Percentiles rank a stretch among this genome's conserved stretches.
These are phyloP conservation scores for Conidiobolus incongruus DNA, from an alignment of 371 early-diverging fungal species.

Conservation along the genomic window DNA sequence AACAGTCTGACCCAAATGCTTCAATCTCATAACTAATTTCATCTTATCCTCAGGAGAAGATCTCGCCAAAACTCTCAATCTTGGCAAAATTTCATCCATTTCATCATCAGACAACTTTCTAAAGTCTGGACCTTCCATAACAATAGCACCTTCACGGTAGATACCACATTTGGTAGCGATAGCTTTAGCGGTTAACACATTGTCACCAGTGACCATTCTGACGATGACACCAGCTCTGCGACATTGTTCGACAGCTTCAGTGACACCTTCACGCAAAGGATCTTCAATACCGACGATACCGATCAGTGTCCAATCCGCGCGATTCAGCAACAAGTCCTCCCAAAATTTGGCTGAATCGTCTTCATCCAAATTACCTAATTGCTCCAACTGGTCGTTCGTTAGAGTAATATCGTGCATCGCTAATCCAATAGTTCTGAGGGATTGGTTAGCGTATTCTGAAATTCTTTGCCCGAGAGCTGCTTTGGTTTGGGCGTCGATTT, in stretches of 20 bases:
- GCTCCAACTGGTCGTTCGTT: too few relatives aligned
- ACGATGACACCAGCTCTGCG: slow-evolving; percentile 80
- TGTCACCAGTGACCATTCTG: slow-evolving; percentile 95
- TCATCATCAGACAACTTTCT: slow-evolving; percentile 48
- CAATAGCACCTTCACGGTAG: slow-evolving; percentile 53
- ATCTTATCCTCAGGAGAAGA: too few relatives aligned
- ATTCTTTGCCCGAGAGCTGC: slow-evolving; percentile 30
- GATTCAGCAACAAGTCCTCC: slow-evolving; percentile 26
- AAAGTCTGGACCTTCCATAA: slow-evolving; percentile 77
- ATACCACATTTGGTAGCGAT: slow-evolving; percentile 81
- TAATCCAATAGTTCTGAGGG: slow-evolving; percentile 73
- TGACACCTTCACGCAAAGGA: slow-evolving; percentile 74
- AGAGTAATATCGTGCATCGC: slow-evolving; percentile 46
- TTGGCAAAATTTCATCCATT: slow-evolving; percentile 54
- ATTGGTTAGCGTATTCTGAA: slow-evolving; percentile 47
- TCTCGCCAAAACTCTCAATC: slow-evolving; percentile 78
- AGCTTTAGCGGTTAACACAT: slow-evolving; percentile 64
- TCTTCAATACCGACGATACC: slow-evolving; percentile 84
- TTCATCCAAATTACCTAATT: too few relatives aligned
- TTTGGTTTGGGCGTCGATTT: slow-evolving; percentile 20
- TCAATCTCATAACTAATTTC: slow-evolving; percentile 60
- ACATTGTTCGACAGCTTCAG: slow-evolving; percentile 55
- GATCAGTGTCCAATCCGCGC: too few relatives aligned
- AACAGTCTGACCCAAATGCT: slow-evolving; percentile 76
- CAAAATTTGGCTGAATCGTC: slow-evolving; percentile 15